These are phyloP conservation scores for Alloteropsis semialata DNA, from an alignment of 176 grass and related monocot species.

Conservation along the genomic window DNA sequence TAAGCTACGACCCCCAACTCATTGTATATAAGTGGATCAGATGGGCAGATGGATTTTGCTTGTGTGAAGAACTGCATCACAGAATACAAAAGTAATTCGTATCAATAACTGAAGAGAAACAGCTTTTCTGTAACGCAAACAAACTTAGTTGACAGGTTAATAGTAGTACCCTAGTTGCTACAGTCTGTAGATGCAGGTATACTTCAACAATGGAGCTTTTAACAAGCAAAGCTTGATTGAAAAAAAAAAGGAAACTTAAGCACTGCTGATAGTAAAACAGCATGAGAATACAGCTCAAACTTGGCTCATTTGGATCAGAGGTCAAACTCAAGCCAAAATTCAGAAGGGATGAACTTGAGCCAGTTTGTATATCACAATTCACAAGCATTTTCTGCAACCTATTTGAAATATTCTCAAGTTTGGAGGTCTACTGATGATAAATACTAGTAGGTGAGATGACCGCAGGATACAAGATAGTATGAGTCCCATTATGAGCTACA, in stretches of 20 bases:
- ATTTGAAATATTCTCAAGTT: background rate
- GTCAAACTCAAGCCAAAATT: background rate
- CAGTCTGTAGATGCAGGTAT: background rate
- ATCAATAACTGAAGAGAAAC: slow-evolving; percentile 13
- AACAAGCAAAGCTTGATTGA: slow-evolving; percentile 5
- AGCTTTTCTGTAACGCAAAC: slow-evolving; percentile 3
- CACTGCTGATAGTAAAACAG: slow-evolving; percentile 10
- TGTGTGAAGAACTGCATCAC: slow-evolving; percentile 84
- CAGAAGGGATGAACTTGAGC: background rate
- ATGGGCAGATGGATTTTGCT: slow-evolving; percentile 87
- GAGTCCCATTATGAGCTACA: background rate
- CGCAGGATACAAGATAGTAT: background rate
- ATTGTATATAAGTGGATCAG: slow-evolving; percentile 96
- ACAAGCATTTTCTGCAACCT: background rate
- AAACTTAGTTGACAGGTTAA: background rate
- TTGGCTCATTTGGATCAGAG: slow-evolving; percentile 1
- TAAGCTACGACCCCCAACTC: slow-evolving; percentile 93
- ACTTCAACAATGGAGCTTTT: background rate
- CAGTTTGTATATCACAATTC: background rate
- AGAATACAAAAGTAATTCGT: slow-evolving; percentile 35
- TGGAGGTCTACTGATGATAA: slow-evolving; percentile 1
- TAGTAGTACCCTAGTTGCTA: background rate
- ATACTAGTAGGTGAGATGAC: background rate
- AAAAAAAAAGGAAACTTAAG: background rate
- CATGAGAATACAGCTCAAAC: background rate